Evolutionary conservation across 1,284 basidiomycete species (phyloP).

Genomic region (Fomitopsis palustris): DNA sequence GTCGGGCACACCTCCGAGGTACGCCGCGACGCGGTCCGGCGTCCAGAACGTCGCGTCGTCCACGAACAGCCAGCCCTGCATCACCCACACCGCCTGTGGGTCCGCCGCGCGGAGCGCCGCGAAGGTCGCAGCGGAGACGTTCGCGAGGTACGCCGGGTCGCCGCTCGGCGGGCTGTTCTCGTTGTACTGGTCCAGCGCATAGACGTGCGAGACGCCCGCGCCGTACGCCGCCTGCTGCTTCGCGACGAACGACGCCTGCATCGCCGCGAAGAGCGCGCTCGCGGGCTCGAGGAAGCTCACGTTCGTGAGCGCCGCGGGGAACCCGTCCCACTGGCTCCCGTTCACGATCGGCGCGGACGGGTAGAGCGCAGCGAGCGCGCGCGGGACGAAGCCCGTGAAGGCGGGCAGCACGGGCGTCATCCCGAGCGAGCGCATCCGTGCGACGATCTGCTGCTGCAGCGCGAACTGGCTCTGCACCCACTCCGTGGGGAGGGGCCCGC

Average conservation of each 20-base stretch:
- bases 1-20: slow-evolving; percentile 34
- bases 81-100: slow-evolving; percentile 38
- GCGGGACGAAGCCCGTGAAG: slow-evolving; percentile 43
- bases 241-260: slow-evolving; percentile 38
- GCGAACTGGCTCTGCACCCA: slow-evolving; percentile 39
- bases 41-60: slow-evolving; percentile 36
- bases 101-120: slow-evolving; percentile 36
- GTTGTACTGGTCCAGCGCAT: slow-evolving; percentile 45
- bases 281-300: slow-evolving; percentile 41
- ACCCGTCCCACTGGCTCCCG: slow-evolving; percentile 35
- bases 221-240: slow-evolving; percentile 40
- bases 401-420: slow-evolving; percentile 43
- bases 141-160: slow-evolving; percentile 33
- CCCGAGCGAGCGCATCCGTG: slow-evolving; percentile 42
- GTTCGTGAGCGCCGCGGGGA: slow-evolving; percentile 31
- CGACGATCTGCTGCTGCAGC: slow-evolving; percentile 35
- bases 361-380: slow-evolving; percentile 27
- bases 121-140: slow-evolving; percentile 32
- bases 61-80: slow-evolving; percentile 46
- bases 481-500: slow-evolving; percentile 29
- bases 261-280: slow-evolving; percentile 33
- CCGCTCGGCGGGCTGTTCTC: slow-evolving; percentile 38
- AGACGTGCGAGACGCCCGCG: slow-evolving; percentile 35
- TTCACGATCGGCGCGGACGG: slow-evolving; percentile 36
- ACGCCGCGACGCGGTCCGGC: slow-evolving; percentile 35